Percentiles rank a stretch among this genome's conserved stretches.
Conservation (phyloP, 2,329 filamentous ascomycete genomes). For the Trichoderma sp. region DNA sequence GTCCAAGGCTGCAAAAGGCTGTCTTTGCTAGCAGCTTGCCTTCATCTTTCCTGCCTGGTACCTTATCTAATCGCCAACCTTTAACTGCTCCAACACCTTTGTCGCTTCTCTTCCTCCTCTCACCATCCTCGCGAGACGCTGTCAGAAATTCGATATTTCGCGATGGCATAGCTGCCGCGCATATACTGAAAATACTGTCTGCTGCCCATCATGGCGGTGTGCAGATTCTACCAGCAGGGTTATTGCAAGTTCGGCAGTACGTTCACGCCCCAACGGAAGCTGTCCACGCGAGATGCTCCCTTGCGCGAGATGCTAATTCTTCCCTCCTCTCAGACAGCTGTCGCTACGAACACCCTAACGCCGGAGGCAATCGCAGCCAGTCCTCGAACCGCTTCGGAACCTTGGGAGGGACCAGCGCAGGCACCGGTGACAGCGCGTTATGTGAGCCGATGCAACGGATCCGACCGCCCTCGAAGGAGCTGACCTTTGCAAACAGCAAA, state of each 20-base stretch:
- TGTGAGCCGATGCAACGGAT: conserved; percentile 28
- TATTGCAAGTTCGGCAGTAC: conserved; percentile 56
- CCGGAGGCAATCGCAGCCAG: conserved; percentile 41
- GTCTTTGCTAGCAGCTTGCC: conserved; percentile 24
- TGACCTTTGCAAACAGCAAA: conserved; percentile 38
- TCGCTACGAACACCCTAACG: conserved; percentile 56
- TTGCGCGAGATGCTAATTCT: conserved; percentile 2
- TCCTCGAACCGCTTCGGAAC: conserved; percentile 61
- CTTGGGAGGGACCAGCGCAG: conserved; percentile 42
- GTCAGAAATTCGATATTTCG: conserved; percentile 4
- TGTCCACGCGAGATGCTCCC: neutral
- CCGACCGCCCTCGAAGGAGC: neutral
- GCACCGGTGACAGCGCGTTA: conserved; percentile 33
- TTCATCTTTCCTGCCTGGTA: conserved; percentile 16
- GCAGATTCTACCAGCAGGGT: conserved; percentile 55
- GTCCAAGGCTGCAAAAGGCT: conserved; percentile 29
- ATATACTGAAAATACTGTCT: conserved; percentile 3
- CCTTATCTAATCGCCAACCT: conserved; percentile 15
- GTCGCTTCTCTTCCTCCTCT: conserved; percentile 1
- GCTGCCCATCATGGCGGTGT: conserved; percentile 44
- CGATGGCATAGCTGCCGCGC: conserved; percentile 24
- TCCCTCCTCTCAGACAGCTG: conserved; percentile 49
- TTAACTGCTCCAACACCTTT: neutral
- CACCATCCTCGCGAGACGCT: conserved; percentile 12
- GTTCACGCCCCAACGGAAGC: conserved; percentile 33